These are phyloP conservation scores for Chaetomium fimeti DNA, from an alignment of 495 filamentous ascomycete species.

Conservation along the genomic window DNA sequence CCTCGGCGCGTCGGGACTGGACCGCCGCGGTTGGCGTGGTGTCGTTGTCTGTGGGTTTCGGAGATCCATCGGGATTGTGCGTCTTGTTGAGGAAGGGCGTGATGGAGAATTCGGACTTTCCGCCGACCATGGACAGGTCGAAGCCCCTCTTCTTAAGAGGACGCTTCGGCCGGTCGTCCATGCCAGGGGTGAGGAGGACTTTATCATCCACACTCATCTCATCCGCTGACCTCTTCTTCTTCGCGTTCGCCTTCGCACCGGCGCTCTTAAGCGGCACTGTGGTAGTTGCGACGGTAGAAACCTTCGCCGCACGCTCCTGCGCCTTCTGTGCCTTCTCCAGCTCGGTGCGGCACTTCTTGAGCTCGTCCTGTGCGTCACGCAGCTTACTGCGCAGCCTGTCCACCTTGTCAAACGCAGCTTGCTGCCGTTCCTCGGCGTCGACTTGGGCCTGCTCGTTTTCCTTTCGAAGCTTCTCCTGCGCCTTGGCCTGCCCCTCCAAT, in stretches of 20 bases:
- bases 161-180: conserved; percentile 37
- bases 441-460: conserved; percentile 39
- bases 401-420: conserved; percentile 63
- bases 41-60: conserved; percentile 1
- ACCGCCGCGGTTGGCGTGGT: conserved; percentile 11
- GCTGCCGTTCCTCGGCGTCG: conserved; percentile 56
- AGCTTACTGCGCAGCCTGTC: conserved; percentile 67
- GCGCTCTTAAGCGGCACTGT: conserved; percentile 39
- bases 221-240: conserved; percentile 40
- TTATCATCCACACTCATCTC: conserved; percentile 39
- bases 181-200: conserved; percentile 40
- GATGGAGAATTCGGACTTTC: conserved; percentile 89
- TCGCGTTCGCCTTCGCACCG: conserved; percentile 35
- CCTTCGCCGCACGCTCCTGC: conserved; percentile 29
- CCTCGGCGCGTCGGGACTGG: conserved; percentile 23
- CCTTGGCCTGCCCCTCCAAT: conserved; percentile 44
- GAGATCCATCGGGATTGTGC: conserved; percentile 42
- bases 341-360: conserved; percentile 57
- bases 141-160: conserved; percentile 52
- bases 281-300: conserved; percentile 27
- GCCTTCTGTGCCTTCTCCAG: conserved; percentile 44
- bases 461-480: conserved; percentile 41
- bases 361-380: conserved; percentile 62
- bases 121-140: conserved; percentile 61
- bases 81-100: conserved; percentile 88